Conservation (phyloP, 1,284 basidiomycete genomes). For the Leccinum huronense region DNA sequence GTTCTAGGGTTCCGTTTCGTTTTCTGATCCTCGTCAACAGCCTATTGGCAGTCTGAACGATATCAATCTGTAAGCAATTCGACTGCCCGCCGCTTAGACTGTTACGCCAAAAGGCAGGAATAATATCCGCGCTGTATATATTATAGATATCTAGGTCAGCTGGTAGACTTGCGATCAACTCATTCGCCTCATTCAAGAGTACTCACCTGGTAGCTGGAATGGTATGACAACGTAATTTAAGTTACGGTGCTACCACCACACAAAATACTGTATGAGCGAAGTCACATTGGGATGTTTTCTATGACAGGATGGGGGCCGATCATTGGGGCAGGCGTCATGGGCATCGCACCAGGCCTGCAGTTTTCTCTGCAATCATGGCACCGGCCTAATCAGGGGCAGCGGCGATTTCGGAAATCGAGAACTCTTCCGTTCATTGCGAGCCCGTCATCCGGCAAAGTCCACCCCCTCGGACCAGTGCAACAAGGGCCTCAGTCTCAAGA, state of each 20-base stretch:
- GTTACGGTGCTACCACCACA: conserved; percentile 9
- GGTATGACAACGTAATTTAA: conserved; percentile 18
- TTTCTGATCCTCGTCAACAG: conserved; percentile 10
- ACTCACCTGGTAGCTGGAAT: conserved; percentile 18
- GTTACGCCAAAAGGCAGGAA: neutral
- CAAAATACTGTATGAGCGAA: conserved; percentile 19
- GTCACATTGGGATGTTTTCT: conserved; percentile 21
- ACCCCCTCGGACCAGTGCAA: neutral
- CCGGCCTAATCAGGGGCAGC: conserved; percentile 1
- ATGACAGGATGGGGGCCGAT: conserved; percentile 14
- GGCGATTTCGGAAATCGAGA: conserved; percentile 23
- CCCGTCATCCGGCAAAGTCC: conserved; percentile 7
- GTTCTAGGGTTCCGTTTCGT: conserved; percentile 28
- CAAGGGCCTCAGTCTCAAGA: conserved; percentile 6
- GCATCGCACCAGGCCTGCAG: conserved; percentile 14
- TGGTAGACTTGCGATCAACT: conserved; percentile 6
- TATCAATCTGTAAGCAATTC: neutral
- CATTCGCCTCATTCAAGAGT: conserved; percentile 12
- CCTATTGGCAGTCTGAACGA: conserved; percentile 1
- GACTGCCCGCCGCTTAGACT: neutral
- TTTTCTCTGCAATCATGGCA: conserved; percentile 8
- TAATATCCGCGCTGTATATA: neutral
- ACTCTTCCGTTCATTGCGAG: neutral
- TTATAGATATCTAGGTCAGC: neutral
- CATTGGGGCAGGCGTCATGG: conserved; percentile 2